These are phyloP conservation scores for Cryptosporidium canis DNA, from an alignment of 169 alveolate genomes.

Conservation along the genomic window DNA sequence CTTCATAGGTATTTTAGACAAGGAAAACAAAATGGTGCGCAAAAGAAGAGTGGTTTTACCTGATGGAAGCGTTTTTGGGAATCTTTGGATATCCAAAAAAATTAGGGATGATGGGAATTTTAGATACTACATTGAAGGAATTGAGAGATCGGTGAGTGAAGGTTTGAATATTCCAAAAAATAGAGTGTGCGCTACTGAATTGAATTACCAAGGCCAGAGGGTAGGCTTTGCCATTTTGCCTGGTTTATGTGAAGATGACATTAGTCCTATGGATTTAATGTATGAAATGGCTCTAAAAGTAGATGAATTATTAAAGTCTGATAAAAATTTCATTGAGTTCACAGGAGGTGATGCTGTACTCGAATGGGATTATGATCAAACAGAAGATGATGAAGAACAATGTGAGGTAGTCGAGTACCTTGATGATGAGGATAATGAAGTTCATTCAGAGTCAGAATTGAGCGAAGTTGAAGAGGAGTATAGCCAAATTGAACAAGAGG, in stretches of 20 bases:
- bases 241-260: conserved; percentile 9
- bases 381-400: background rate
- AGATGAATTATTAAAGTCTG: conserved; percentile 37
- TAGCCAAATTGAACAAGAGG: background rate
- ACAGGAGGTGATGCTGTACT: conserved; percentile 72
- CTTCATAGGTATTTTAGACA: conserved; percentile 24
- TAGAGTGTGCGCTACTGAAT: conserved; percentile 70
- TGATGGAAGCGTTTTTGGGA: conserved; percentile 61
- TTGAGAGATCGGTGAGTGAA: conserved; percentile 22
- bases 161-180: conserved; percentile 17
- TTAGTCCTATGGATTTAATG: conserved; percentile 46
- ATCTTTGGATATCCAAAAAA: conserved; percentile 63
- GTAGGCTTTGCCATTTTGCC: conserved; percentile 67
- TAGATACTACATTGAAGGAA: conserved; percentile 34
- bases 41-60: conserved; percentile 69
- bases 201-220: conserved; percentile 62
- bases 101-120: conserved; percentile 65
- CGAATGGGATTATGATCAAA: conserved; percentile 51
- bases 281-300: conserved; percentile 64
- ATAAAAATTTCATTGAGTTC: conserved; percentile 38
- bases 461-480: background rate
- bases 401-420: background rate
- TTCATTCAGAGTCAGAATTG: background rate
- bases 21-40: conserved; percentile 44
- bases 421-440: background rate